Percentiles rank a stretch among this genome's conserved stretches.
Evolutionary conservation across 2,329 filamentous ascomycete species (phyloP).

Genomic region (Penicillium sp.): DNA sequence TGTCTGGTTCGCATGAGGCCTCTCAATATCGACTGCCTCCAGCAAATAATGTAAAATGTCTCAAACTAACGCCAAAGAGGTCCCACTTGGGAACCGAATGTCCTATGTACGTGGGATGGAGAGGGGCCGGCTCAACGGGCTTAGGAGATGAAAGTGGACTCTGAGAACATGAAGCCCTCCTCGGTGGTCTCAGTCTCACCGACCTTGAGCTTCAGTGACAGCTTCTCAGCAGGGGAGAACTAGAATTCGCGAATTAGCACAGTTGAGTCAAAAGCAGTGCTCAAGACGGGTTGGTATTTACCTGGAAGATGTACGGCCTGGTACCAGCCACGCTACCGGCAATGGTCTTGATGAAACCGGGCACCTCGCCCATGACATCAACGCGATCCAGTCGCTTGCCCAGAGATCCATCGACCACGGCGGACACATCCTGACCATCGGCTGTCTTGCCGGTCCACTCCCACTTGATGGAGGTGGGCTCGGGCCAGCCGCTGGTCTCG

Average conservation of each 20-base stretch:
- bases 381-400: constrained; percentile 74
- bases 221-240: constrained; percentile 67
- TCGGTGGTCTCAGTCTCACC: constrained; percentile 77
- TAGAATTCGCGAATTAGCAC: constrained; percentile 37
- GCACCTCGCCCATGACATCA: constrained; percentile 95
- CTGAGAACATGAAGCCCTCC: constrained; percentile 75
- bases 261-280: background rate
- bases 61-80: constrained; percentile 26
- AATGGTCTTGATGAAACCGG: constrained; percentile 91
- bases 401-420: constrained; percentile 66
- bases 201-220: constrained; percentile 78
- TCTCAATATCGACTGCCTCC: constrained; percentile 19
- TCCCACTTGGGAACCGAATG: constrained; percentile 18
- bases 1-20: constrained; percentile 19
- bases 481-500: constrained; percentile 80
- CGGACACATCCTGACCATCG: constrained; percentile 72
- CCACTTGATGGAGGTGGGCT: constrained; percentile 73
- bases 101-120: constrained; percentile 30
- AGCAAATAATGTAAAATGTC: constrained; percentile 32
- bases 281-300: constrained; percentile 34
- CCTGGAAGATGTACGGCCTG: constrained; percentile 97
- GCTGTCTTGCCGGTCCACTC: constrained; percentile 75
- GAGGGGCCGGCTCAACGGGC: constrained; percentile 7
- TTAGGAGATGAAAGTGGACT: constrained; percentile 93
- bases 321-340: constrained; percentile 85